These are phyloP conservation scores for Penicillium desertorum DNA, from an alignment of 495 filamentous ascomycete species.

Conservation along the genomic window DNA sequence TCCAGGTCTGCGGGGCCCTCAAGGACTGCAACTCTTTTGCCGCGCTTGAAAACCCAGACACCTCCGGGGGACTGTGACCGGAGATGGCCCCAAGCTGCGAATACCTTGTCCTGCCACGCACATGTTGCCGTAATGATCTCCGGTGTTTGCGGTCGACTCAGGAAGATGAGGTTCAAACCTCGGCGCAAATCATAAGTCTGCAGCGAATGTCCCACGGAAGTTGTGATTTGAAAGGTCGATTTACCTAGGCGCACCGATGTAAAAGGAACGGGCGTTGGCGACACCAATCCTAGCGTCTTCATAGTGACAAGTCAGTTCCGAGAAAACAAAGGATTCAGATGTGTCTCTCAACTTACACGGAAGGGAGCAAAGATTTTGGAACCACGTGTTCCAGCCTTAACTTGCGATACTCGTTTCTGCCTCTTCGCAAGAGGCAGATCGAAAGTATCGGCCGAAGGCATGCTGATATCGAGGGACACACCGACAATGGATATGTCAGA, in stretches of 20 bases:
- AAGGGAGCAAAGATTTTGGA: conserved; percentile 90
- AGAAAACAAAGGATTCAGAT: background rate
- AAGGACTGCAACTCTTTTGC: conserved; percentile 79
- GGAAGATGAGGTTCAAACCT: conserved; percentile 86
- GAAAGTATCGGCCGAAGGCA: conserved; percentile 49
- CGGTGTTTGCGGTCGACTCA: conserved; percentile 86
- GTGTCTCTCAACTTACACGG: conserved; percentile 57
- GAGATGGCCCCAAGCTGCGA: conserved; percentile 77
- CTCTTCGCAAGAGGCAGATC: conserved; percentile 63
- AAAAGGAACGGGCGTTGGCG: conserved; percentile 85
- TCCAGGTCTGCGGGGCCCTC: conserved; percentile 57
- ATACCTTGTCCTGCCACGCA: conserved; percentile 84
- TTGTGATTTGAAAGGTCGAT: conserved; percentile 95
- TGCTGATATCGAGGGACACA: conserved; percentile 21
- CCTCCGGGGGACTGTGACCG: conserved; percentile 54
- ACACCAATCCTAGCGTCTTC: conserved; percentile 89
- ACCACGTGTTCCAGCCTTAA: conserved; percentile 35
- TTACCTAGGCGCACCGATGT: conserved; percentile 85
- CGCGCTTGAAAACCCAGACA: conserved; percentile 92
- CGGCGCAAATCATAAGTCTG: conserved; percentile 92
- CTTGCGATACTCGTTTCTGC: conserved; percentile 52
- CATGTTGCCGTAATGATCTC: conserved; percentile 78
- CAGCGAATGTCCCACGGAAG: conserved; percentile 81
- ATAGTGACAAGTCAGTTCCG: conserved; percentile 9
- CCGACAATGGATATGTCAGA: background rate